phyloP scores from a whole-genome alignment of 129 eudicot species.

The Glebionis coronaria region DNA sequence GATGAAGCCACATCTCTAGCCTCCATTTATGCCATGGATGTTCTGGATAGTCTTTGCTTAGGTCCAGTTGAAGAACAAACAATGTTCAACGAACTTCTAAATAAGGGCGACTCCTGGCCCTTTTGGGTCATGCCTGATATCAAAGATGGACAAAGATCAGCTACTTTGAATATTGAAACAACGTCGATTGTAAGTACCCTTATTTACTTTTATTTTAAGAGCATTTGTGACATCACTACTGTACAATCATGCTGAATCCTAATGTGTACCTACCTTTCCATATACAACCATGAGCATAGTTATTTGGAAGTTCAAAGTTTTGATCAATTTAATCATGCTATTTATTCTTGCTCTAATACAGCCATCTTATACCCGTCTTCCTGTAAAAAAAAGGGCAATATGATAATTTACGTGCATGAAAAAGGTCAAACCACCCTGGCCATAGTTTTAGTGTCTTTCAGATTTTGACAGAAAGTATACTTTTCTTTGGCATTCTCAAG shows the following conservation, averaged over 20 bases:
- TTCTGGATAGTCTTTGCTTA: slow-evolving; percentile 49
- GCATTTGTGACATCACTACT: not conserved
- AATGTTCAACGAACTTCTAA: slow-evolving; percentile 55
- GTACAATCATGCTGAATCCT: not conserved
- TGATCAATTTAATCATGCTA: too few species aligned
- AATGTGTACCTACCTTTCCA: too few species aligned
- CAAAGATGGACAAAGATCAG: slow-evolving; percentile 33
- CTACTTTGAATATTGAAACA: slow-evolving; percentile 27
- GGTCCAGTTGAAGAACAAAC: slow-evolving; percentile 64
- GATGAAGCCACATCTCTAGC: slow-evolving; percentile 48
- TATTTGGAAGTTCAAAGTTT: too few species aligned
- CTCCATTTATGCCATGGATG: slow-evolving; percentile 56
- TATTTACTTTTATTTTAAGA: not conserved
- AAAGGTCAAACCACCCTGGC: too few species aligned
- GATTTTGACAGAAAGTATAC: too few species aligned
- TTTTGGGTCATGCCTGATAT: slow-evolving; percentile 47
- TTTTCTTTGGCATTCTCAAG: too few species aligned
- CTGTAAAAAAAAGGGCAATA: too few species aligned
- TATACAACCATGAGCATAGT: too few species aligned
- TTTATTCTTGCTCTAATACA: too few species aligned
- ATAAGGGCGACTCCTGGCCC: slow-evolving; percentile 59
- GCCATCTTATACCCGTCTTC: too few species aligned
- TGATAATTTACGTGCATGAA: too few species aligned
- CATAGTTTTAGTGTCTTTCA: too few species aligned
- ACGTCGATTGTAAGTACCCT: slow-evolving; percentile 35